These are phyloP conservation scores for Arabidopsis thaliana DNA, from an alignment of 345 rosid genomes.

Conservation along the genomic window TAIR10.1 NC_003074.8:242001-242500, in stretches of 20 bases:
- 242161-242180: not conserved
- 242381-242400: not conserved
- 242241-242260: too few species aligned
- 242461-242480: too few species aligned
- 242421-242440: not conserved
- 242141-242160: not conserved
- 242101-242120: not conserved
- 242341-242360: conserved; percentile 37
- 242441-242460: too few species aligned
- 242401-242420: conserved; percentile 6
- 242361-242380: conserved; percentile 42
- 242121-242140: too few species aligned
- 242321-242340: not conserved
- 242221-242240: not conserved
- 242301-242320: not conserved
- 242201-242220: not conserved
- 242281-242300: too few species aligned
- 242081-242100: too few species aligned
- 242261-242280: too few species aligned
- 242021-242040: not conserved
- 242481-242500: too few species aligned
- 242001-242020: not conserved
- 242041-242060: not conserved
- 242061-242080: not conserved
- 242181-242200: not conserved